A percentile compares a stretch with the other conserved stretches of the same genome.
Evolutionary conservation across 352 stramenopile species (phyloP).

Genomic region (Globisporangium nunn): DNA sequence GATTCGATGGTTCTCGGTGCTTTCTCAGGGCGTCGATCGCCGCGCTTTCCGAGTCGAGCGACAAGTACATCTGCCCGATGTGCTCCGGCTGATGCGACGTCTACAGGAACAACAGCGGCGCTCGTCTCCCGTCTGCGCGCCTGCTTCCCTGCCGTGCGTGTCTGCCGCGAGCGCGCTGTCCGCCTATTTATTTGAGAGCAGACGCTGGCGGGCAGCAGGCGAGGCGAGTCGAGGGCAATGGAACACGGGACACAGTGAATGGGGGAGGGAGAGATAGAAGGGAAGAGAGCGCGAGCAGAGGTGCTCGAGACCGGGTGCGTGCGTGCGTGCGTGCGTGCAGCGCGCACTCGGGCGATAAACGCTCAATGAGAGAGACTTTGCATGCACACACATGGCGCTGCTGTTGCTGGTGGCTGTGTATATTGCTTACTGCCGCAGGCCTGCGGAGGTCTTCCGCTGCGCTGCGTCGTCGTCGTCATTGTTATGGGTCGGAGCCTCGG

Average conservation of each 20-base stretch:
- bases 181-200: slow-evolving; percentile 12
- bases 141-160: background rate
- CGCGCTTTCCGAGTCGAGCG: slow-evolving; percentile 53
- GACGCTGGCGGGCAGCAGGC: background rate
- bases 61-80: slow-evolving; percentile 84
- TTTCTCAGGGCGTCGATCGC: slow-evolving; percentile 35
- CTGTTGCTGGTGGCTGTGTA: background rate
- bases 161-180: background rate
- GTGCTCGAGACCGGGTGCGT: background rate
- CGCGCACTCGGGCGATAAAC: background rate
- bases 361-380: background rate
- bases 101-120: background rate
- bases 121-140: no score
- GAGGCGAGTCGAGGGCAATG: background rate
- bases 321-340: background rate
- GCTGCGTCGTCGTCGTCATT: background rate
- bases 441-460: background rate
- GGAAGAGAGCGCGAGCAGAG: background rate
- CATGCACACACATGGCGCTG: background rate
- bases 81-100: slow-evolving; percentile 36
- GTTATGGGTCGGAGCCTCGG: background rate
- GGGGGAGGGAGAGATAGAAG: background rate
- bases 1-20: no score
- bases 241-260: background rate
- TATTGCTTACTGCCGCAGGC: background rate